Percentiles rank a stretch among this genome's conserved stretches.
Evolutionary conservation across 2,329 filamentous ascomycete genomes (phyloP).

Genomic region (Lachnellula arida): DNA sequence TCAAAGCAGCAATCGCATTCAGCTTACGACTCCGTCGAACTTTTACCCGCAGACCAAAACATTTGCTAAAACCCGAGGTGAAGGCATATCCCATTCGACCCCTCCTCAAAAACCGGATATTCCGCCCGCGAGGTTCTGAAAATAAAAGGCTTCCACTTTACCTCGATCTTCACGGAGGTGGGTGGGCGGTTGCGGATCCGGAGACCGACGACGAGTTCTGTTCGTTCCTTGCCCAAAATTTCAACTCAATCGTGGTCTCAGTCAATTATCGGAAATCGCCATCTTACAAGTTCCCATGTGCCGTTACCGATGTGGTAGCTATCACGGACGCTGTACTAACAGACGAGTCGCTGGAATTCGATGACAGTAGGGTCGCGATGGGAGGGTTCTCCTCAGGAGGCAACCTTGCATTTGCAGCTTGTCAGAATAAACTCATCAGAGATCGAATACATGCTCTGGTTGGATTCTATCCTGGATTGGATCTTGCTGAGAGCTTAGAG

Average conservation of each 20-base stretch:
- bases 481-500: conserved; percentile 32
- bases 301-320: conserved; percentile 41
- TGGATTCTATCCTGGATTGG: conserved; percentile 40
- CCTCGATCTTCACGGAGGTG: conserved; percentile 48
- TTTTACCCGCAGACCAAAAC: not conserved
- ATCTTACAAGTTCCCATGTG: conserved; percentile 38
- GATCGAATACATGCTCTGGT: conserved; percentile 34
- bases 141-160: conserved; percentile 34
- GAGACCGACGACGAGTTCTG: conserved; percentile 43
- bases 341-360: conserved; percentile 42
- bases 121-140: conserved; percentile 32
- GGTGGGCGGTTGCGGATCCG: conserved; percentile 42
- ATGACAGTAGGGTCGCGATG: conserved; percentile 37
- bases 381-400: conserved; percentile 48
- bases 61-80: not conserved
- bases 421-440: conserved; percentile 35
- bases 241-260: conserved; percentile 40
- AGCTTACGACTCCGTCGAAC: not conserved
- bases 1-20: conserved; percentile 1
- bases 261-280: conserved; percentile 48
- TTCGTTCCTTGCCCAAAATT: conserved; percentile 36
- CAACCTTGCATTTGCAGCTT: conserved; percentile 40
- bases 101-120: conserved; percentile 33
- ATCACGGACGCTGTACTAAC: conserved; percentile 38
- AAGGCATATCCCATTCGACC: conserved; percentile 11